Conservation (phyloP, 2,329 filamentous ascomycete species). For the Apiospora saccharicola region DNA sequence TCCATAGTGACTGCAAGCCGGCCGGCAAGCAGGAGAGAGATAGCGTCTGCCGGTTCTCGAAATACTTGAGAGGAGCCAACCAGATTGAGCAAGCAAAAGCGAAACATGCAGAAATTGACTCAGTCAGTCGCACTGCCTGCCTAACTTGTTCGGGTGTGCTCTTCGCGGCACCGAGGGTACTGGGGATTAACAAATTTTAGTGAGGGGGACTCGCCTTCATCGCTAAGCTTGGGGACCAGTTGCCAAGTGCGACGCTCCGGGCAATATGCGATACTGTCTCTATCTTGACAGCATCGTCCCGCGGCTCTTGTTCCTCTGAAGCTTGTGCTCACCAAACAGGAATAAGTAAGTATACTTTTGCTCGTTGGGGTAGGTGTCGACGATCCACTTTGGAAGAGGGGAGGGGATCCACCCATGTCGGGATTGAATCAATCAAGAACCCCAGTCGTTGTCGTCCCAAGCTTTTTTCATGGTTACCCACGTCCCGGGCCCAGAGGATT, state of each 20-base stretch:
- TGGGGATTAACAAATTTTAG: neutral
- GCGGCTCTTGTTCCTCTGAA: neutral
- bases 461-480: constrained; percentile 11
- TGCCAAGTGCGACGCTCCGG: neutral
- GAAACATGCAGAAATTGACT: neutral
- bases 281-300: neutral
- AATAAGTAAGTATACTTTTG: neutral
- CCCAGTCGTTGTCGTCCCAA: neutral
- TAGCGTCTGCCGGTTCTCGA: neutral
- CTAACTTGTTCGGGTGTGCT: neutral
- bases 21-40: neutral
- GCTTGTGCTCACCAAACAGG: neutral
- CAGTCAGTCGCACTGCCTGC: neutral
- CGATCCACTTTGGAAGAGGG: neutral
- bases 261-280: neutral
- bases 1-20: neutral
- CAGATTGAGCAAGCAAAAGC: neutral
- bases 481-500: constrained; percentile 1
- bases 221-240: neutral
- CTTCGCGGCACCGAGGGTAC: neutral
- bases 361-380: neutral
- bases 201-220: neutral
- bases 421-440: neutral
- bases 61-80: neutral
- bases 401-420: neutral